A percentile compares a stretch with the other conserved stretches of the same genome.
Evolutionary conservation across 164 flowering plant species (phyloP).

Genomic region (Liquidambar formosana): DNA sequence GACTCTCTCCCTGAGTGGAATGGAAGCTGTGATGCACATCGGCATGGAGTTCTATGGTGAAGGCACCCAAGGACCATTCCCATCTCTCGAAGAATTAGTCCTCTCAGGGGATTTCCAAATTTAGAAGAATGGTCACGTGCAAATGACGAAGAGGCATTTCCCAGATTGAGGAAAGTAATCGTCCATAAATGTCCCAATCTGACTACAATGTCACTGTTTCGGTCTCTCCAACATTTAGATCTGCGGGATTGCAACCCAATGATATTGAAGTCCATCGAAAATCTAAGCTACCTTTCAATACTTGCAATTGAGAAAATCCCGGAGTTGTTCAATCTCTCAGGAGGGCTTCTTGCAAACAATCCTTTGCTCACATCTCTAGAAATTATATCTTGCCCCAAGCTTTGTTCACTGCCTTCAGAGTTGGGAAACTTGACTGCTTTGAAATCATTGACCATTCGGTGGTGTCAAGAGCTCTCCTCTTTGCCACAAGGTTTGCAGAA

Average conservation of each 20-base stretch:
- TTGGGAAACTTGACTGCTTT: background rate
- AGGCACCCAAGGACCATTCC: background rate
- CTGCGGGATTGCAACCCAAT: constrained; percentile 4
- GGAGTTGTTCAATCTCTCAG: background rate
- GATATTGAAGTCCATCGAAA: too few relatives aligned
- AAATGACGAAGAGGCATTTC: constrained; percentile 7
- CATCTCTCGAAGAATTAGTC: background rate
- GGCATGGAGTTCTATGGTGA: constrained; percentile 14
- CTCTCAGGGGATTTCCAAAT: background rate
- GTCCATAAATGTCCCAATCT: constrained; percentile 11
- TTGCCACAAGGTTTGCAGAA: background rate
- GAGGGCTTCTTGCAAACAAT: background rate
- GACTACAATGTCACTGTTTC: constrained; percentile 8
- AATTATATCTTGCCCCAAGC: constrained; percentile 13
- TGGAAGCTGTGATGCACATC: constrained; percentile 9
- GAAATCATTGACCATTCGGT: constrained; percentile 7
- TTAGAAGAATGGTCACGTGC: background rate
- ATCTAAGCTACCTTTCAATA: background rate
- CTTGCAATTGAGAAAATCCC: constrained; percentile 6
- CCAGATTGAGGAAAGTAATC: constrained; percentile 5
- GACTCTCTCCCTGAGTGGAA: background rate
- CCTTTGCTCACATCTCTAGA: background rate
- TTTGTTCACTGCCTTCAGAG: background rate
- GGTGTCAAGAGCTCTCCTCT: constrained; percentile 8
- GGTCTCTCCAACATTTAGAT: constrained; percentile 16